Evolutionary conservation across 1,284 basidiomycete species (phyloP).

Genomic region (Heterobasidion irregulare): DNA sequence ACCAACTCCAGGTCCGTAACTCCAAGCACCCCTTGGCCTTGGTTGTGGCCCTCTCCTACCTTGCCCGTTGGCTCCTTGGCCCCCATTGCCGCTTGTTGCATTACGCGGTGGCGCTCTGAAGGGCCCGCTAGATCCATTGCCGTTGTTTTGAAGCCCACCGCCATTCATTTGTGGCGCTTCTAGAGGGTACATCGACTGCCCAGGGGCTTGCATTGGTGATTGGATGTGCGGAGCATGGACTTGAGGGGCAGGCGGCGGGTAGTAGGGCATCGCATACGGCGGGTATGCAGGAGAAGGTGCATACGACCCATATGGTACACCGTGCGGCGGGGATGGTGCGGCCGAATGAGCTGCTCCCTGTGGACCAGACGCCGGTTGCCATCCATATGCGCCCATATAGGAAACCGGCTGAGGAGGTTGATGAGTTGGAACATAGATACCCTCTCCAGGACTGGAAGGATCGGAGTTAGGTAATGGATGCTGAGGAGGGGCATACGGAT

Average conservation of each 20-base stretch:
- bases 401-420: conserved; percentile 19
- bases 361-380: conserved; percentile 20
- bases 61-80: conserved; percentile 14
- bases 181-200: conserved; percentile 6
- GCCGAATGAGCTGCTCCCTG: conserved; percentile 22
- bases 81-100: not conserved
- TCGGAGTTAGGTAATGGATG: conserved; percentile 25
- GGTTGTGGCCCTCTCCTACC: conserved; percentile 16
- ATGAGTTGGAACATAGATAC: conserved; percentile 22
- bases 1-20: conserved; percentile 55
- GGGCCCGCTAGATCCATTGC: conserved; percentile 8
- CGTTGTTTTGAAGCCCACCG: conserved; percentile 3
- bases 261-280: conserved; percentile 37
- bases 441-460: conserved; percentile 23
- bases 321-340: conserved; percentile 21
- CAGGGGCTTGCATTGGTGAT: conserved; percentile 18
- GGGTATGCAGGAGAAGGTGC: conserved; percentile 23
- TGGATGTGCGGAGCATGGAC: conserved; percentile 24
- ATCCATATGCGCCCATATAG: conserved; percentile 23
- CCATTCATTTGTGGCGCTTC: conserved; percentile 7
- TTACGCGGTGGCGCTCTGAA: conserved; percentile 4
- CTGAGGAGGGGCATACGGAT: conserved; percentile 5
- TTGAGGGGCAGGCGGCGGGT: conserved; percentile 29
- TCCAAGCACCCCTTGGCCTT: conserved; percentile 47
- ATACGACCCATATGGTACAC: conserved; percentile 29